phyloP scores from a whole-genome alignment of 345 rosid genomes.

The Populus tremula region DNA sequence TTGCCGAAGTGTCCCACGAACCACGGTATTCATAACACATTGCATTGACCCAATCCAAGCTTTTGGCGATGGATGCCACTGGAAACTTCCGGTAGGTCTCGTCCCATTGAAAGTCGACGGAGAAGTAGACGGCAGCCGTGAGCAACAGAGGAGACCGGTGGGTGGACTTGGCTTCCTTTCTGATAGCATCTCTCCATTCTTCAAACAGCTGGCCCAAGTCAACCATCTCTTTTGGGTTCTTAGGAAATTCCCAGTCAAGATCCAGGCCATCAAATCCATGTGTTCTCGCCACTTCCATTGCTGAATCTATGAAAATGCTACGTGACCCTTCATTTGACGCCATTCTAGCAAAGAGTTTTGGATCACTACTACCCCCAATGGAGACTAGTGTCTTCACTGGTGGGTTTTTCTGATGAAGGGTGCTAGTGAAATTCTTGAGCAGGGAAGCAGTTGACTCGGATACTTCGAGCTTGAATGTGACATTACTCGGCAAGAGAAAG shows the following conservation, averaged over 20 bases:
- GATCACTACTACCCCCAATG: slow-evolving; percentile 31
- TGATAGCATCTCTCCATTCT: slow-evolving; percentile 44
- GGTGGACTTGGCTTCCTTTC: slow-evolving; percentile 37
- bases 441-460: slow-evolving; percentile 10
- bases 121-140: slow-evolving; percentile 57
- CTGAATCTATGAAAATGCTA: slow-evolving; percentile 37
- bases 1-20: slow-evolving; percentile 33
- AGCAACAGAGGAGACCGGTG: slow-evolving; percentile 35
- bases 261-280: slow-evolving; percentile 56
- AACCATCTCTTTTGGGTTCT: slow-evolving; percentile 35
- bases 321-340: slow-evolving; percentile 37
- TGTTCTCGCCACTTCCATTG: slow-evolving; percentile 41
- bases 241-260: slow-evolving; percentile 62
- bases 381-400: slow-evolving; percentile 49
- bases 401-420: slow-evolving; percentile 39
- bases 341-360: slow-evolving; percentile 30
- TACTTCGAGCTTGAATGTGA: slow-evolving; percentile 36
- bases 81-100: slow-evolving; percentile 32
- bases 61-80: slow-evolving; percentile 21
- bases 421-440: slow-evolving; percentile 41
- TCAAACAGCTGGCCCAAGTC: slow-evolving; percentile 29
- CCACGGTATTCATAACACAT: slow-evolving; percentile 63
- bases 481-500: slow-evolving; percentile 47
- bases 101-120: slow-evolving; percentile 29
- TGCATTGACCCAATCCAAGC: slow-evolving; percentile 61